phyloP scores from a whole-genome alignment of 129 eudicot genomes.

The Escallonia herrerae region DNA sequence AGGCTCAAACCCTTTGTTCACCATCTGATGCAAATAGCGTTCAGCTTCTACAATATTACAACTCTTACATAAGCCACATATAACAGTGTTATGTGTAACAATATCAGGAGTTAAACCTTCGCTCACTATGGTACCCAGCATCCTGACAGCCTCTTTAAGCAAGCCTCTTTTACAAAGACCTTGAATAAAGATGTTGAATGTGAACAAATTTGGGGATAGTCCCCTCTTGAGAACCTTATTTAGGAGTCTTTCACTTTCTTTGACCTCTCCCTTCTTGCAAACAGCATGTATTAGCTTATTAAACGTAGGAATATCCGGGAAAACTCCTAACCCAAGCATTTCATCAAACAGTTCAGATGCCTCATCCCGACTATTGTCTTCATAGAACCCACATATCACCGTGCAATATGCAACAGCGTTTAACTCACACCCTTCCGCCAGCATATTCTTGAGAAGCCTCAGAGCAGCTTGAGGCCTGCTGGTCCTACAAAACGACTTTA shows the following conservation, averaged over 20 bases:
- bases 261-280: conserved; percentile 68
- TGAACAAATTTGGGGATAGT: conserved; percentile 69
- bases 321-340: conserved; percentile 58
- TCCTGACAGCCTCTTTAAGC: conserved; percentile 51
- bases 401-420: conserved; percentile 86
- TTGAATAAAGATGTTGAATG: conserved; percentile 71
- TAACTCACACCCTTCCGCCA: conserved; percentile 51
- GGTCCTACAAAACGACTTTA: conserved; percentile 77
- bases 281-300: conserved; percentile 68
- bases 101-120: conserved; percentile 63
- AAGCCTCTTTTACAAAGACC: conserved; percentile 57
- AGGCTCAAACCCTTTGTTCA: conserved; percentile 72
- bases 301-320: conserved; percentile 61
- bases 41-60: conserved; percentile 66
- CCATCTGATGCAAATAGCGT: conserved; percentile 57
- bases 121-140: conserved; percentile 36
- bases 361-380: conserved; percentile 32
- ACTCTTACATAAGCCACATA: conserved; percentile 73
- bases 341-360: conserved; percentile 65
- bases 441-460: conserved; percentile 79
- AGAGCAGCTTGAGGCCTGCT: conserved; percentile 69
- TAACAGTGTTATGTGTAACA: conserved; percentile 75
- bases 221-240: conserved; percentile 82
- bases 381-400: conserved; percentile 68
- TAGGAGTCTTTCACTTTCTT: conserved; percentile 63